These are phyloP conservation scores for Cyamopsis tetragonoloba DNA, from an alignment of 306 rosid genomes.

Conservation along the genomic window DNA sequence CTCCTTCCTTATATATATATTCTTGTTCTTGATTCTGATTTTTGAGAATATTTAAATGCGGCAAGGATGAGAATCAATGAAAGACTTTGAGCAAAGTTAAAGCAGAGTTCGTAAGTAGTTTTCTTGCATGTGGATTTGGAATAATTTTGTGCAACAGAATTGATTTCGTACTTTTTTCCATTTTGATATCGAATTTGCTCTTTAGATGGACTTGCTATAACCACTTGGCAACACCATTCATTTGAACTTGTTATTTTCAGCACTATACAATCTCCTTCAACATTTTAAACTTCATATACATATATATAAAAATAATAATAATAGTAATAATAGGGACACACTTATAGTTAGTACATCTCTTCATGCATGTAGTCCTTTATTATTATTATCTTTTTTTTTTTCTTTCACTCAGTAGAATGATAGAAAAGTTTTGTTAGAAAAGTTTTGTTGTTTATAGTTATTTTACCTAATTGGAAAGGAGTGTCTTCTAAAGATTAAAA, in stretches of 20 bases:
- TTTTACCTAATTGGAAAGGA: too few species aligned
- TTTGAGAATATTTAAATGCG: slow-evolving; percentile 58
- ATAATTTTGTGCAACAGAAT: slow-evolving; percentile 43
- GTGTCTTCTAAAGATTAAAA: too few species aligned
- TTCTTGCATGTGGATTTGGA: slow-evolving; percentile 62
- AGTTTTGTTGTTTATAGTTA: too few species aligned
- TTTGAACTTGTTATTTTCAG: slow-evolving; percentile 21
- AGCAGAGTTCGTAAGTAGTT: slow-evolving; percentile 54
- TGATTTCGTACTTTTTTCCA: slow-evolving; percentile 34
- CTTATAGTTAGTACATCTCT: not conserved
- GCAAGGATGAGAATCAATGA: slow-evolving; percentile 49
- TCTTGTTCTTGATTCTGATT: slow-evolving; percentile 63
- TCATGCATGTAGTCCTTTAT: too few species aligned
- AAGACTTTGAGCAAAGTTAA: slow-evolving; percentile 53
- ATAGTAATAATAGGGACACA: too few species aligned
- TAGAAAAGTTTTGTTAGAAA: too few species aligned
- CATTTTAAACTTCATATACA: not conserved
- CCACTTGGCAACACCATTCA: slow-evolving; percentile 38
- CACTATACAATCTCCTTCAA: slow-evolving; percentile 1
- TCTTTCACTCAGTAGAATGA: too few species aligned
- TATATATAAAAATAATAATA: not conserved
- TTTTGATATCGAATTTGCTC: slow-evolving; percentile 36
- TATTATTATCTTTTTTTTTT: too few species aligned
- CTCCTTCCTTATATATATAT: too few species aligned
- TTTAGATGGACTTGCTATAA: slow-evolving; percentile 38